Evolutionary conservation across 345 rosid genomes (phyloP).

Genomic region (Melaleuca quinquenervia): DNA sequence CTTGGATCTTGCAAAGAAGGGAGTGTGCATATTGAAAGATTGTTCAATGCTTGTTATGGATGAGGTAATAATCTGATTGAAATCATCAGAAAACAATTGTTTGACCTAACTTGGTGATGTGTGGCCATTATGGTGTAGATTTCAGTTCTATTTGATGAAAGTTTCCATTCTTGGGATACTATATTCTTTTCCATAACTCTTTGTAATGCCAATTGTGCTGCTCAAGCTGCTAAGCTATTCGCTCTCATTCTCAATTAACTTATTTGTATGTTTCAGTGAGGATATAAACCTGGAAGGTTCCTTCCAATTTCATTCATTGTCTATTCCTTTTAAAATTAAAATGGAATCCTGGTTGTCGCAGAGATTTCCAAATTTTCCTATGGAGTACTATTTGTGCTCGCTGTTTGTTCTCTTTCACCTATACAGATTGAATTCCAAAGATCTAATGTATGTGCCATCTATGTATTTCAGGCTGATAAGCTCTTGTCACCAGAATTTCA

Average conservation of each 20-base stretch:
- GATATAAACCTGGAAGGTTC: background rate
- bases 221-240: background rate
- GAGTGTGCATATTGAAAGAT: conserved; percentile 90
- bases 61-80: conserved; percentile 41
- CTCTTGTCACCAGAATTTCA: conserved; percentile 97
- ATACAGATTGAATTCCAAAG: background rate
- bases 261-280: background rate
- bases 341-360: background rate
- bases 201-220: background rate
- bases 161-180: background rate
- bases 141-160: background rate
- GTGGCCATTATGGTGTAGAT: background rate
- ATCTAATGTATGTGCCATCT: conserved; percentile 22
- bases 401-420: background rate
- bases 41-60: conserved; percentile 98
- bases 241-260: background rate
- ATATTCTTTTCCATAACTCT: background rate
- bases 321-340: background rate
- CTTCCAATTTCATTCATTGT: background rate
- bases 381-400: background rate
- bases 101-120: background rate
- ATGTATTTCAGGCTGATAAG: conserved; percentile 79
- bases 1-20: conserved; percentile 89
- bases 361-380: background rate
- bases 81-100: no score